A percentile compares a stretch with the other conserved stretches of the same genome.
Evolutionary conservation across 768 basidiomycete genomes (phyloP).

Genomic region (Fomitopsis pulvina): DNA sequence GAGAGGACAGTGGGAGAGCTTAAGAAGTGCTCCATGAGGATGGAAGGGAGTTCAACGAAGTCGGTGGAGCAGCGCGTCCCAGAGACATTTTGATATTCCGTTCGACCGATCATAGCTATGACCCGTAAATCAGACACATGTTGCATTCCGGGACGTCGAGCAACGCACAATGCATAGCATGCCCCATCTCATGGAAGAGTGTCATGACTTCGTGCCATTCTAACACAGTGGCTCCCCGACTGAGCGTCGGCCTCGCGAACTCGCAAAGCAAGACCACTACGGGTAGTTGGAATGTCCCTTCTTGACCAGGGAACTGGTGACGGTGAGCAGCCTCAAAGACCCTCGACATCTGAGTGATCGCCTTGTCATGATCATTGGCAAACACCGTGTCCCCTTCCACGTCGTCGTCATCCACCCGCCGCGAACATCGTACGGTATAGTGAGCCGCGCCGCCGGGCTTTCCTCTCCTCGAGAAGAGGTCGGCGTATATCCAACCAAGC

Average conservation of each 20-base stretch:
- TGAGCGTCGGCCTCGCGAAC: constrained; percentile 57
- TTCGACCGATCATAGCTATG: constrained; percentile 94
- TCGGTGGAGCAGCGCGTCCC: constrained; percentile 98
- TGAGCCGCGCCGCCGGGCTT: constrained; percentile 93
- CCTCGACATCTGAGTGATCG: constrained; percentile 34
- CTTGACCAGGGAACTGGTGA: constrained; percentile 50
- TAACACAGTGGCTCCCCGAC: constrained; percentile 64
- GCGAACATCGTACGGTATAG: constrained; percentile 93
- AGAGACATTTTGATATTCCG: constrained; percentile 95
- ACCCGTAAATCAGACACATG: background rate
- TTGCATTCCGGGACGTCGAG: background rate
- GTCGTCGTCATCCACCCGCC: constrained; percentile 91
- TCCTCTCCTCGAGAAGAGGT: constrained; percentile 77
- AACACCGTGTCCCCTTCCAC: constrained; percentile 50
- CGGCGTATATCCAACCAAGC: constrained; percentile 93
- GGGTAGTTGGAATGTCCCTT: constrained; percentile 80
- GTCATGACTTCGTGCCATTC: constrained; percentile 94
- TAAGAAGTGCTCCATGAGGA: constrained; percentile 98
- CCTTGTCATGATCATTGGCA: constrained; percentile 30
- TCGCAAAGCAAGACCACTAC: constrained; percentile 89
- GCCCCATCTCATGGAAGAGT: constrained; percentile 98
- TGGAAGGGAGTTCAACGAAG: constrained; percentile 96
- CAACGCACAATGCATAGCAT: constrained; percentile 97
- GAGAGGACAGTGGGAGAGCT: constrained; percentile 78
- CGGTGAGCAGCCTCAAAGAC: constrained; percentile 62